Evolutionary conservation across 2,329 filamentous ascomycete species (phyloP).

Genomic region (Colletotrichum sp.): DNA sequence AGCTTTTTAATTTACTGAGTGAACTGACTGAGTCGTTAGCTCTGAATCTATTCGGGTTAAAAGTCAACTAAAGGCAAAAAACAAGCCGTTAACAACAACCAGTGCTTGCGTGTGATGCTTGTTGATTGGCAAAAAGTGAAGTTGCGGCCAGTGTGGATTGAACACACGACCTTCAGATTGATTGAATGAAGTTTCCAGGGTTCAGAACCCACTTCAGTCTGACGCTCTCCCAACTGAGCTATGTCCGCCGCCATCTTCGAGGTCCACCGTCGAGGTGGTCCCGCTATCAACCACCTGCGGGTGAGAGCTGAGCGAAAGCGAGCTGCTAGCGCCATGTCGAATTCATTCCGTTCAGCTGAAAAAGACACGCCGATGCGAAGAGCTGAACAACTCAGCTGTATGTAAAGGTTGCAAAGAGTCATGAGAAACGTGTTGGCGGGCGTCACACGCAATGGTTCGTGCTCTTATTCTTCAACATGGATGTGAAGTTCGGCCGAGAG

Average conservation of each 20-base stretch:
- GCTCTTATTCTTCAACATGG: background rate
- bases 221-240: slow-evolving; percentile 23
- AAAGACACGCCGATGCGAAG: background rate
- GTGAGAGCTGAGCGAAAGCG: background rate
- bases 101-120: too few species aligned
- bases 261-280: rapidly evolving
- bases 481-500: background rate
- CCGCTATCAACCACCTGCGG: background rate
- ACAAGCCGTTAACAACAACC: too few species aligned
- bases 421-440: background rate
- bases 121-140: background rate
- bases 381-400: background rate
- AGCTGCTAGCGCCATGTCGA: background rate
- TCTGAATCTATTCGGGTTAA: too few species aligned
- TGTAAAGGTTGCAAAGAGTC: background rate
- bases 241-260: slow-evolving; percentile 21
- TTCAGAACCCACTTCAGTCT: slow-evolving; percentile 16
- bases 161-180: slow-evolving; percentile 21
- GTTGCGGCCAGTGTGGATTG: slow-evolving; percentile 22
- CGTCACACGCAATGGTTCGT: background rate
- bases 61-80: too few species aligned
- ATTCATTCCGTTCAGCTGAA: background rate
- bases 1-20: too few species aligned
- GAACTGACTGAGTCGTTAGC: rapidly evolving
- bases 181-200: slow-evolving; percentile 17